Evolutionary conservation across 176 grass and related monocot genomes (phyloP).

Genomic region (Eragrostis curvula): DNA sequence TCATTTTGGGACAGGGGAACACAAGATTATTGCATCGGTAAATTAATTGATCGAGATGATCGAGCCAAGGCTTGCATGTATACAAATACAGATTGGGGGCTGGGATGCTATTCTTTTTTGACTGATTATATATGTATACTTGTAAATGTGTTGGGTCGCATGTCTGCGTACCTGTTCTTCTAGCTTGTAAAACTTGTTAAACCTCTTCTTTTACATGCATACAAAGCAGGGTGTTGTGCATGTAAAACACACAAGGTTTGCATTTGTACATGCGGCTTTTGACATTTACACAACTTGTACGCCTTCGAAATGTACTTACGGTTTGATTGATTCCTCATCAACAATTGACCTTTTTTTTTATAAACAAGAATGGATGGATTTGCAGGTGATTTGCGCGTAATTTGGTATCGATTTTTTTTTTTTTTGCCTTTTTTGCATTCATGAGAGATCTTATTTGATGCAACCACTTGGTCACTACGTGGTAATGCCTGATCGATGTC

Average conservation of each 20-base stretch:
- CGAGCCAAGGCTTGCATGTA: not conserved
- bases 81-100: not conserved
- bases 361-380: no score
- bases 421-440: no score
- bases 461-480: not conserved
- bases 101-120: not conserved
- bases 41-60: not conserved
- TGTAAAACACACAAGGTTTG: no score
- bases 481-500: not conserved
- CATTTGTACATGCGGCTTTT: not conserved
- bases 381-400: no score
- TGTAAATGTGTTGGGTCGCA: conserved; percentile 10
- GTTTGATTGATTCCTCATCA: not conserved
- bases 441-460: not conserved
- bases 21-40: not conserved
- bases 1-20: not conserved
- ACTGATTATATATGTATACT: conserved; percentile 6
- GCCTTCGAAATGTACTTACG: not conserved
- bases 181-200: not conserved
- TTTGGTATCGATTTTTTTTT: no score
- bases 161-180: not conserved
- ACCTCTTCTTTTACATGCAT: conserved; percentile 12
- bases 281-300: not conserved
- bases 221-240: no score
- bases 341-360: not conserved